A percentile compares a stretch with the other conserved stretches of the same genome.
Conservation (phyloP, 768 basidiomycete genomes). For the Pleurotus djamor region DNA sequence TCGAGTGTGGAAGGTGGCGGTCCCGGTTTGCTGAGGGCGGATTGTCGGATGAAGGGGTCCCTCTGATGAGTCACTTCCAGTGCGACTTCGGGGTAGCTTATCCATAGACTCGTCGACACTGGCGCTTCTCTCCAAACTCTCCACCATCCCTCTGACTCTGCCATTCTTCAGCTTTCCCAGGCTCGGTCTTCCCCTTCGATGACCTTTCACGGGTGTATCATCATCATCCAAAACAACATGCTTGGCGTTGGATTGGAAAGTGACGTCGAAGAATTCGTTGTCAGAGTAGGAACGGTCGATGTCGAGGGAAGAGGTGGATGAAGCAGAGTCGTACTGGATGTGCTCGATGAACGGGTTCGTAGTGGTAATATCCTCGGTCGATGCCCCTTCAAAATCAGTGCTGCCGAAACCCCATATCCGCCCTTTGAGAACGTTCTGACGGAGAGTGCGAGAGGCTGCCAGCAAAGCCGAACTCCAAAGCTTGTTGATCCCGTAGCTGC, state of each 20-base stretch:
- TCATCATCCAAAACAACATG: neutral
- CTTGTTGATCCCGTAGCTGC: slow-evolving; percentile 47
- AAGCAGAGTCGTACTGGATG: slow-evolving; percentile 3
- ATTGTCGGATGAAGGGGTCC: neutral
- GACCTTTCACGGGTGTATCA: neutral
- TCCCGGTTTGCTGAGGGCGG: slow-evolving; percentile 2
- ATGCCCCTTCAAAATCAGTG: neutral
- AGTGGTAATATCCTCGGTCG: neutral
- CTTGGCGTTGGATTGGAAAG: slow-evolving; percentile 2
- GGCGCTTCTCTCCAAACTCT: slow-evolving; percentile 19
- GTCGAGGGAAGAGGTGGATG: slow-evolving; percentile 10
- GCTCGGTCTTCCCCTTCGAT: neutral
- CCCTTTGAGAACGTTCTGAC: slow-evolving; percentile 55
- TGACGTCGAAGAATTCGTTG: slow-evolving; percentile 1
- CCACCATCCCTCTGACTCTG: slow-evolving; percentile 24
- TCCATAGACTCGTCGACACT: slow-evolving; percentile 13
- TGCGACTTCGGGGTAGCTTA: neutral
- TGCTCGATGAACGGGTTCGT: slow-evolving; percentile 1
- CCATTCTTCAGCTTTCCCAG: slow-evolving; percentile 13
- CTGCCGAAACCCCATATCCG: slow-evolving; percentile 45
- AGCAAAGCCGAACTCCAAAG: slow-evolving; percentile 56
- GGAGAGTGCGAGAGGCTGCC: slow-evolving; percentile 49
- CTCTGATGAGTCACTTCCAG: neutral
- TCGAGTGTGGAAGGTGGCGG: slow-evolving; percentile 2
- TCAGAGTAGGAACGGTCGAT: slow-evolving; percentile 1